Evolutionary conservation across 164 flowering plant genomes (phyloP), one percentile per base, ranked within the genome.

Genomic region (Vitis rupestris): DNA sequence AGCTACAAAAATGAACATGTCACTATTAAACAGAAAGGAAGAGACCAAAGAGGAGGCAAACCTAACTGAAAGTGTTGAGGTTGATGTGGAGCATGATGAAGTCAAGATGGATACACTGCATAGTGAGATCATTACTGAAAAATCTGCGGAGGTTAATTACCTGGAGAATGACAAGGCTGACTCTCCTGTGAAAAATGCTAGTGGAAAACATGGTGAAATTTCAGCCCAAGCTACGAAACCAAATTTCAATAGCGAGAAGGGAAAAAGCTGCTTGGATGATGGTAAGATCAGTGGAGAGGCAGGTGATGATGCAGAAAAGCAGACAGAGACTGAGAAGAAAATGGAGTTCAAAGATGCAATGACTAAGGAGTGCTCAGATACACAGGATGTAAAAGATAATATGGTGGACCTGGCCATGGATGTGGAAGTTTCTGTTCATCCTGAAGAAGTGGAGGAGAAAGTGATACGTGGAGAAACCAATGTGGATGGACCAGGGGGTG

Each of bases 51-150:
- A 19, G 31, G 55, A 13, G 56, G 37, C 50, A 37, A 64, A 50
- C 9, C 56, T 50, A 1, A 10, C 66, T 50, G 66, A 8, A 64
- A 27, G 17, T 11, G 12, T 49, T 15, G 37, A 19, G 37, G 44
- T n/a, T 55, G 23, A 60, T 61, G 55, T 48, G 51, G n/a, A 44
- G 8, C 12, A 50, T 9, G 50, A 30, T 30, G 50, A 59, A n/a
- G 14, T 11, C 23, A 17, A 58, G 57, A 47, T 44, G 6, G 15
- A 61, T 10, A 37, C 47, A 29, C 4, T 30, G 47, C 30, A 30
- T 59, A 14, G 16, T 10, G 64, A 61, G 15, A 61, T 15, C 64
- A 61, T 5, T 61, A 12, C 44, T 37, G 64, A 61, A 61, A n/a
- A 17, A 10, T 47, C 65, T 13, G 6, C 2, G 37, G 49, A 61